A percentile compares a stretch with the other conserved stretches of the same genome.
Evolutionary conservation across 2,329 filamentous ascomycete species (phyloP).

Genomic region (Cordyceps farinosa): DNA sequence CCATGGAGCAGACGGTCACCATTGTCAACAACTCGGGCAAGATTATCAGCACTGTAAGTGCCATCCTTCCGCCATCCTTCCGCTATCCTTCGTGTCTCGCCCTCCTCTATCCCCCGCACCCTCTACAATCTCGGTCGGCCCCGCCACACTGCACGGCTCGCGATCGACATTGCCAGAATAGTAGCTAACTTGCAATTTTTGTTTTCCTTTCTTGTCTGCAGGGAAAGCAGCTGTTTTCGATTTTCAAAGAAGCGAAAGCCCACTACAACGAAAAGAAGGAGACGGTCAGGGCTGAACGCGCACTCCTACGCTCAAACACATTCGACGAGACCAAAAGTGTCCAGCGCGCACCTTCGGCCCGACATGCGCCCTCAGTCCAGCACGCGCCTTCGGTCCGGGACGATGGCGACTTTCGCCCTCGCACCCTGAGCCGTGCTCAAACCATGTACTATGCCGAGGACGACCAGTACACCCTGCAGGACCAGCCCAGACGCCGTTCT

Average conservation of each 20-base stretch:
- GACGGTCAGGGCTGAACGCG: slow-evolving; percentile 65
- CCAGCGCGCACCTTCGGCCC: slow-evolving; percentile 25
- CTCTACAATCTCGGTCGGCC: neutral
- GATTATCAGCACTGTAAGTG: slow-evolving; percentile 78
- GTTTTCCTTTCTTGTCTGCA: slow-evolving; percentile 33
- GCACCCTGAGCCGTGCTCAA: neutral
- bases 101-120: neutral
- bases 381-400: slow-evolving; percentile 28
- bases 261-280: slow-evolving; percentile 87
- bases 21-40: slow-evolving; percentile 90
- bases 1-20: slow-evolving; percentile 68
- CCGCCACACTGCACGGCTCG: slow-evolving; percentile 4
- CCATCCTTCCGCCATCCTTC: neutral
- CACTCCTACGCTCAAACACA: slow-evolving; percentile 60
- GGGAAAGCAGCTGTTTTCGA: slow-evolving; percentile 85
- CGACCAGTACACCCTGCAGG: slow-evolving; percentile 31
- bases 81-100: neutral
- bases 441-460: slow-evolving; percentile 26
- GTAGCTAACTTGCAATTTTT: slow-evolving; percentile 8
- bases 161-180: slow-evolving; percentile 8
- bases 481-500: slow-evolving; percentile 15
- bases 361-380: slow-evolving; percentile 18
- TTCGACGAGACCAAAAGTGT: slow-evolving; percentile 36
- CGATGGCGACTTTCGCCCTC: slow-evolving; percentile 27
- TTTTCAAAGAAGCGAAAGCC: slow-evolving; percentile 88